Evolutionary conservation across 805 yeast species (phyloP).

Genomic region (Kodamaea laetipori): DNA sequence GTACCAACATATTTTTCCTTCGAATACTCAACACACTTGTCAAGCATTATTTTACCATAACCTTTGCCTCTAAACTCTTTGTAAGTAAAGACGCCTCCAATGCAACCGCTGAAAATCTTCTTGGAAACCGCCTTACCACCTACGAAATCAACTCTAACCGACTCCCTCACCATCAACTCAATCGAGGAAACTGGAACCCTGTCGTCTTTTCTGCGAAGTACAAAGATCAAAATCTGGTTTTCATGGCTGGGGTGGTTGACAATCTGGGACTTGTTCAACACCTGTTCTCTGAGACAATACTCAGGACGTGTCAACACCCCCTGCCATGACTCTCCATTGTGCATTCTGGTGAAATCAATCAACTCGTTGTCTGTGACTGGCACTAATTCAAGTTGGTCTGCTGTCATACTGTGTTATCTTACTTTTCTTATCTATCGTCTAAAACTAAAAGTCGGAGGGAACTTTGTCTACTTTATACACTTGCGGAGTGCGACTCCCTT

Average conservation of each 20-base stretch:
- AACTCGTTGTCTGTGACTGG: constrained; percentile 25
- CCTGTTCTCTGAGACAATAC: constrained; percentile 37
- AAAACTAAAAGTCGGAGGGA: not conserved
- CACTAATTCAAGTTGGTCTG: constrained; percentile 19
- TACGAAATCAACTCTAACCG: constrained; percentile 26
- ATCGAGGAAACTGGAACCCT: constrained; percentile 31
- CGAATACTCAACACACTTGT: constrained; percentile 32
- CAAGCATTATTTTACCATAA: constrained; percentile 41
- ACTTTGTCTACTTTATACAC: not conserved
- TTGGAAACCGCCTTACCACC: constrained; percentile 19
- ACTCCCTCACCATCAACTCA: constrained; percentile 36
- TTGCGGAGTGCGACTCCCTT: not conserved
- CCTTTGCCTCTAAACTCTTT: constrained; percentile 41
- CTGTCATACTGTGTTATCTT: constrained; percentile 1
- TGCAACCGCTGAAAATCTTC: constrained; percentile 34
- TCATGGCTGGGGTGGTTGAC: constrained; percentile 17
- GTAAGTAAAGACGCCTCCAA: constrained; percentile 46
- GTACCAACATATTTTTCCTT: constrained; percentile 26
- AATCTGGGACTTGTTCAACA: constrained; percentile 28
- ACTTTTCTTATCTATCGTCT: not conserved
- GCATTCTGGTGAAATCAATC: constrained; percentile 35
- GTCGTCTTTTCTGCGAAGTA: constrained; percentile 22
- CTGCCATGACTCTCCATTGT: constrained; percentile 40
- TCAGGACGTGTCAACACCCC: constrained; percentile 35
- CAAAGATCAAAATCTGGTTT: constrained; percentile 27